These are phyloP conservation scores for Rhizoclosmatium globosum DNA, from an alignment of 192 early-diverging fungal species.

Conservation along the genomic window DNA sequence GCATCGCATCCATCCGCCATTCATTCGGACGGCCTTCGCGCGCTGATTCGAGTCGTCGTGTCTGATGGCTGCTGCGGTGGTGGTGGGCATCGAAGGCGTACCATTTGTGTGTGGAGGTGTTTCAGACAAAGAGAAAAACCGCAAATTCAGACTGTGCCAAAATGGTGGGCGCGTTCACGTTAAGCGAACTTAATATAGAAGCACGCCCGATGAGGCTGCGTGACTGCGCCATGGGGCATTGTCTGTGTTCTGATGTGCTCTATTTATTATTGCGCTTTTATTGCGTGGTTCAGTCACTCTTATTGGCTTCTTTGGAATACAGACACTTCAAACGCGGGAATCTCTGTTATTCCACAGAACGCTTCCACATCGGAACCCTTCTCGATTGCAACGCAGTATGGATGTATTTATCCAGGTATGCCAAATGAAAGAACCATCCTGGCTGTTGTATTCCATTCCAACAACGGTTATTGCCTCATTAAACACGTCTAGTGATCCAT, in stretches of 20 bases:
- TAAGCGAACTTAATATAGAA: too few relatives aligned
- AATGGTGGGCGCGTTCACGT: not conserved
- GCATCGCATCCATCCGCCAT: not conserved
- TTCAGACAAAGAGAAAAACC: not conserved
- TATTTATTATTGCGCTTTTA: too few relatives aligned
- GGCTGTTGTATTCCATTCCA: conserved; percentile 2
- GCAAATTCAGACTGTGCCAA: not conserved
- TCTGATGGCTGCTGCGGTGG: not conserved
- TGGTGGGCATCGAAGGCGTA: not conserved
- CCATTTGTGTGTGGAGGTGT: not conserved
- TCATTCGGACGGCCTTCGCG: not conserved
- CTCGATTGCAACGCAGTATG: conserved; percentile 23
- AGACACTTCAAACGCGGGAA: too few relatives aligned
- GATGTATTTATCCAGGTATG: conserved; percentile 25
- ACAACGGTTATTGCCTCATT: conserved; percentile 3
- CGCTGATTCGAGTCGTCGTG: not conserved
- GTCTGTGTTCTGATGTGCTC: too few relatives aligned
- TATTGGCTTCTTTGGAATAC: not conserved
- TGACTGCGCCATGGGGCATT: too few relatives aligned
- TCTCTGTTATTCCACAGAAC: too few relatives aligned
- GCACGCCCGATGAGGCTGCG: too few relatives aligned
- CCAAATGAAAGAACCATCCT: conserved; percentile 30
- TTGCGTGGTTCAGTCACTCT: too few relatives aligned
- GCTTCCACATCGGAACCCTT: not conserved
- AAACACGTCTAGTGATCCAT: conserved; percentile 3